phyloP scores from a whole-genome alignment of 2,329 filamentous ascomycete genomes.

The Penicillium expansum region DNA sequence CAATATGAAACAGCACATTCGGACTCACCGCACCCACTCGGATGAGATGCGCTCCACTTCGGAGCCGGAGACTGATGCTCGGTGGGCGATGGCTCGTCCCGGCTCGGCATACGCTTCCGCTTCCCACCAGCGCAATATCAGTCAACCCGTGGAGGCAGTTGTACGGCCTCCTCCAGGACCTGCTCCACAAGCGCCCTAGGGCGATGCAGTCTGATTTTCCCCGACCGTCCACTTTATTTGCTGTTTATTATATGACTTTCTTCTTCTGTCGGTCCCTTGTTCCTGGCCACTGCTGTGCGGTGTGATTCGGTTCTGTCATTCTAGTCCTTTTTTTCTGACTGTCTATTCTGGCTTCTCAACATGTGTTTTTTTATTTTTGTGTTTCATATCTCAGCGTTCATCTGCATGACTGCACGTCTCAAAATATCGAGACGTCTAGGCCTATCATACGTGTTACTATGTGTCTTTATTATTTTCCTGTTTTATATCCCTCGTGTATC shows the following conservation, averaged over 20 bases:
- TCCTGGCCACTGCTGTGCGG: conserved; percentile 12
- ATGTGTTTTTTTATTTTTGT: not conserved
- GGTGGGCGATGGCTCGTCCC: conserved; percentile 15
- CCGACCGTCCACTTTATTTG: not conserved
- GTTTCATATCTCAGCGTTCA: conserved; percentile 7
- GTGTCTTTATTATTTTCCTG: conserved; percentile 6
- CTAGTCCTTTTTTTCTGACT: conserved; percentile 1
- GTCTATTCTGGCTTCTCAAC: not conserved
- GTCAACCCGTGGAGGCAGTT: conserved; percentile 14
- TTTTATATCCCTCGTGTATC: conserved; percentile 18
- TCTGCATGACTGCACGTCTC: conserved; percentile 3
- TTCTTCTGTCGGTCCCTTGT: not conserved
- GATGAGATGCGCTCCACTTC: conserved; percentile 32
- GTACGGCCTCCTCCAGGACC: conserved; percentile 4
- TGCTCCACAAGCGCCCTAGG: conserved; percentile 5
- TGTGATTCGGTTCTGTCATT: conserved; percentile 2
- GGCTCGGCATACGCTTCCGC: conserved; percentile 13
- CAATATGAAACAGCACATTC: conserved; percentile 68
- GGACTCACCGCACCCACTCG: conserved; percentile 52
- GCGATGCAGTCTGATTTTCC: not conserved
- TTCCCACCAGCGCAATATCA: conserved; percentile 18
- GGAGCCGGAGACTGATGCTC: conserved; percentile 16
- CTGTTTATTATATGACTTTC: not conserved
- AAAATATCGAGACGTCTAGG: not conserved
- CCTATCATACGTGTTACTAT: conserved; percentile 2